These are phyloP conservation scores for Aspergillus ochraceoroseus DNA, from an alignment of 2,329 filamentous ascomycete genomes.

Conservation along the genomic window DNA sequence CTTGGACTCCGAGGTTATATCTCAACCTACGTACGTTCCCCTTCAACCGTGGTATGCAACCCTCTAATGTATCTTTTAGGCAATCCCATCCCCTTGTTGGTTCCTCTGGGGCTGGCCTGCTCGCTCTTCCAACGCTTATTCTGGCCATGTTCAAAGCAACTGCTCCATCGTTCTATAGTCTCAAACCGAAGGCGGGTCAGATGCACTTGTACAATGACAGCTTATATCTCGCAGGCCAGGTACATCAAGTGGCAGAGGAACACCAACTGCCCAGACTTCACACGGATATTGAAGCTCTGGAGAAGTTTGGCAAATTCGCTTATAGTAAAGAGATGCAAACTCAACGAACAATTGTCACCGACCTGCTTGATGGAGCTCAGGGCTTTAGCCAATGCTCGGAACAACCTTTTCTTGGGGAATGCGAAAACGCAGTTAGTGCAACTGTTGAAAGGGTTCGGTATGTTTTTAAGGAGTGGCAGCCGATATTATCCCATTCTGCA, in stretches of 20 bases:
- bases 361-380: constrained; percentile 59
- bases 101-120: constrained; percentile 42
- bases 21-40: constrained; percentile 34
- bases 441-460: constrained; percentile 55
- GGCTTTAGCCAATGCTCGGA: constrained; percentile 58
- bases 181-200: constrained; percentile 48
- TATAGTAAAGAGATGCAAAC: constrained; percentile 62
- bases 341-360: constrained; percentile 58
- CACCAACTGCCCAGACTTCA: constrained; percentile 49
- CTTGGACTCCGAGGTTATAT: constrained; percentile 39
- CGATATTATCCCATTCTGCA: constrained; percentile 55
- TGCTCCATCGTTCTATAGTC: constrained; percentile 44
- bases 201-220: constrained; percentile 65
- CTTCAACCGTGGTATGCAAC: background rate
- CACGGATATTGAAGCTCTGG: constrained; percentile 52
- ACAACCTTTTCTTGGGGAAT: constrained; percentile 56
- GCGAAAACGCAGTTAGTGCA: constrained; percentile 56
- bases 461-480: constrained; percentile 54
- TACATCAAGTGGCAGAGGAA: constrained; percentile 48
- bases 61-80: constrained; percentile 25
- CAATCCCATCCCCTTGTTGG: constrained; percentile 36
- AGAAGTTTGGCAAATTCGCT: constrained; percentile 56
- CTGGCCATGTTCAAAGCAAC: constrained; percentile 50
- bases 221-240: constrained; percentile 52
- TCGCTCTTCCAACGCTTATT: constrained; percentile 46